Evolutionary conservation across 306 rosid species (phyloP), one percentile per base, ranked within the genome.

Genomic region (Medicago lupulina): DNA sequence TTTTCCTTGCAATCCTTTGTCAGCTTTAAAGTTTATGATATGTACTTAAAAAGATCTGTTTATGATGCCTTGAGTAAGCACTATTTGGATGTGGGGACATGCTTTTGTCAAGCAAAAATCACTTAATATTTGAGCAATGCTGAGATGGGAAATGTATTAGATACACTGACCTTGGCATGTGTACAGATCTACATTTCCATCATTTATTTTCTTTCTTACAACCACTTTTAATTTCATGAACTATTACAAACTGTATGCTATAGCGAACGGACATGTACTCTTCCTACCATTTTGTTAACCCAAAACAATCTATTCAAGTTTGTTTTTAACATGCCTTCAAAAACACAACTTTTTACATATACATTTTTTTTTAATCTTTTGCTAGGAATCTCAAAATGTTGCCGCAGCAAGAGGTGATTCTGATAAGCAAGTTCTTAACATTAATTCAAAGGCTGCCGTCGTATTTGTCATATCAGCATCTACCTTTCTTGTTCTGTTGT

Each of bases 381-480:
- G 73, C 81, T 77, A 95, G 99, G 97, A 81, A 69, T 83, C 92
- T 69, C 81, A 89, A 74, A 87, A 41, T 70, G 76, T 60, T 74
- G 96, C 39, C 75, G 40, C 80, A 72, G 83, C 31, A 2, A 89
- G 85, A 76, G 83, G 85, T 47, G 88, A 53, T 72, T 82, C 74
- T 72, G 79, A 95, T 76, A 81, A 85, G 18, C 97, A 92, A 79
- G 65, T 86, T 77, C 81, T 95, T 74, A 83, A 84, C 81, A 88
- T 95, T 70, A 85, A 82, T 82, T 86, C 86, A 15, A 89, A 70
- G 87, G 89, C 97, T 61, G 99, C 99, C 50, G 40, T 92, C 63
- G 39, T 89, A 65, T 95, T 95, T 85, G 91, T 95, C 71, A 85
- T 92, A 73, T 28, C 83, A 21, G 99, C 98, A 64, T 95, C 99